Percentiles rank a stretch among this genome's conserved stretches.
phyloP scores from a whole-genome alignment of 306 rosid genomes.

The Quercus alba region DNA sequence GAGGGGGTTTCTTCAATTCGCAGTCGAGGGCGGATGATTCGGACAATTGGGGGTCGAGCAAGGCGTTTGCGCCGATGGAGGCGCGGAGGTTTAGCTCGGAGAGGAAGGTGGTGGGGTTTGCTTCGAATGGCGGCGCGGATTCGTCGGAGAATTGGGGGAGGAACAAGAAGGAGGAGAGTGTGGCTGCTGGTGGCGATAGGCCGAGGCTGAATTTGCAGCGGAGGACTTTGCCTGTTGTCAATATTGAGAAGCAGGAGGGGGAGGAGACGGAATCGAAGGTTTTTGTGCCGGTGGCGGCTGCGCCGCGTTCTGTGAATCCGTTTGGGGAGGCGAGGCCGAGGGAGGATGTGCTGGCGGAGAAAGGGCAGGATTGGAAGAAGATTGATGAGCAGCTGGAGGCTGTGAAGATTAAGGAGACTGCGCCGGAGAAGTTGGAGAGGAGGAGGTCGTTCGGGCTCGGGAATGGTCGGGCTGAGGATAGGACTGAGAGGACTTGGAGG shows the following conservation, averaged over 20 bases:
- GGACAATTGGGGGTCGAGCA: constrained; percentile 75
- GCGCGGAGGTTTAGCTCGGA: constrained; percentile 62
- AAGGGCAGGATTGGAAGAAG: constrained; percentile 91
- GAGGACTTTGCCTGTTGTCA: constrained; percentile 44
- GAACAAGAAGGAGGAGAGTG: constrained; percentile 43
- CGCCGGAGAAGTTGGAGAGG: constrained; percentile 31
- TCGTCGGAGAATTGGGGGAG: constrained; percentile 59
- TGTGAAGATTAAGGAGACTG: constrained; percentile 54
- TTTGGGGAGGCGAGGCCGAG: constrained; percentile 93
- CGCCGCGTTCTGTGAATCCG: constrained; percentile 44
- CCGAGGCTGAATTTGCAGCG: constrained; percentile 85
- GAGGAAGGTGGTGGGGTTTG: constrained; percentile 54
- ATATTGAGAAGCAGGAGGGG: constrained; percentile 39
- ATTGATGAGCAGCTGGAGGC: constrained; percentile 80
- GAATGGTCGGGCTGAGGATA: constrained; percentile 41
- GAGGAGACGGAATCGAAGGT: constrained; percentile 33
- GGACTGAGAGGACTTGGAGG: constrained; percentile 71
- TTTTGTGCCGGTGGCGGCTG: constrained; percentile 31
- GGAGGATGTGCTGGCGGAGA: constrained; percentile 92
- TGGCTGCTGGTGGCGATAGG: constrained; percentile 37
- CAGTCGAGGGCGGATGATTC: constrained; percentile 88
- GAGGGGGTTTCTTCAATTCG: constrained; percentile 67
- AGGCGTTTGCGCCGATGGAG: constrained; percentile 52
- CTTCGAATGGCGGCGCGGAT: constrained; percentile 57
- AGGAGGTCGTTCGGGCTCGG: constrained; percentile 56